A percentile compares a stretch with the other conserved stretches of the same genome.
Conservation (phyloP, 768 basidiomycete species). For the Krasilnikovozyma curviuscula region DNA sequence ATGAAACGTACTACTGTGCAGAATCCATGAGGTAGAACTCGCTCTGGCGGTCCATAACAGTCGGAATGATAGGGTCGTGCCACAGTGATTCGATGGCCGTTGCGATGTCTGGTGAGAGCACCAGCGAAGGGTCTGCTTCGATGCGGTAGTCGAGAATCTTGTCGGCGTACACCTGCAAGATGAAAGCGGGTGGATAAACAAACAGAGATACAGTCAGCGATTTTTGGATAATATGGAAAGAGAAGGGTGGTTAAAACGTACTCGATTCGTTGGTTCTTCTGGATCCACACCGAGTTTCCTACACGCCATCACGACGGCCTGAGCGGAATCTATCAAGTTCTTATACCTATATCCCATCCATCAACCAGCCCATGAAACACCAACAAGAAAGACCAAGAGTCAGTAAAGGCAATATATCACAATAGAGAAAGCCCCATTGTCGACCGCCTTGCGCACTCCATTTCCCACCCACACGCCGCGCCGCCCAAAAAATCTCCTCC, state of each 20-base stretch:
- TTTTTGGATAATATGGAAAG: not conserved
- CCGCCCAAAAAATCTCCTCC: too few relatives aligned
- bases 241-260: conserved; percentile 10
- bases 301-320: conserved; percentile 68
- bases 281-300: conserved; percentile 68
- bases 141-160: conserved; percentile 30
- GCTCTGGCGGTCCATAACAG: conserved; percentile 29
- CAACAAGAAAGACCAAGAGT: not conserved
- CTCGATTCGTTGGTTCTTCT: conserved; percentile 43
- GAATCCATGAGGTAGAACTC: conserved; percentile 91
- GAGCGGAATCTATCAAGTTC: conserved; percentile 69
- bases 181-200: not conserved
- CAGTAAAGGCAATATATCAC: not conserved
- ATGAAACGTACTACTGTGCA: conserved; percentile 56
- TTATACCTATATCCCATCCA: conserved; percentile 14
- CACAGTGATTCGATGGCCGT: conserved; percentile 30
- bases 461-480: too few relatives aligned
- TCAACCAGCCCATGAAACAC: not conserved
- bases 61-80: conserved; percentile 33
- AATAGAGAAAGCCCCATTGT: too few relatives aligned
- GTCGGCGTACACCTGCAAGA: conserved; percentile 26
- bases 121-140: conserved; percentile 24
- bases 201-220: not conserved
- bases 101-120: conserved; percentile 26
- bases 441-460: too few relatives aligned